Conservation (phyloP, 345 rosid genomes). For the rapeseed (Brassica napus) region Da-Ae NC_063434.1:312001-312500, state of each 20-base stretch:
- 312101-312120: constrained; percentile 57
- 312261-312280: constrained; percentile 28
- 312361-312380: constrained; percentile 19
- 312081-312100: constrained; percentile 46
- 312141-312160: constrained; percentile 20
- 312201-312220: not conserved
- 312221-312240: not conserved
- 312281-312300: constrained; percentile 21
- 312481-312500: constrained; percentile 21
- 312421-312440: constrained; percentile 22
- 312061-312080: constrained; percentile 37
- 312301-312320: constrained; percentile 31
- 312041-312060: constrained; percentile 33
- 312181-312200: constrained; percentile 3
- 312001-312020: not conserved
- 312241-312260: not conserved
- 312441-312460: not conserved
- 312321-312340: not conserved
- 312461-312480: constrained; percentile 19
- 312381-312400: not conserved
- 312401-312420: not conserved
- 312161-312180: constrained; percentile 10
- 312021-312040: constrained; percentile 12
- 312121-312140: constrained; percentile 40
- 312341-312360: not conserved